Evolutionary conservation across 176 grass and related monocot species (phyloP), one percentile per base, ranked within the genome.

Genomic region (Triticum aestivum): DNA sequence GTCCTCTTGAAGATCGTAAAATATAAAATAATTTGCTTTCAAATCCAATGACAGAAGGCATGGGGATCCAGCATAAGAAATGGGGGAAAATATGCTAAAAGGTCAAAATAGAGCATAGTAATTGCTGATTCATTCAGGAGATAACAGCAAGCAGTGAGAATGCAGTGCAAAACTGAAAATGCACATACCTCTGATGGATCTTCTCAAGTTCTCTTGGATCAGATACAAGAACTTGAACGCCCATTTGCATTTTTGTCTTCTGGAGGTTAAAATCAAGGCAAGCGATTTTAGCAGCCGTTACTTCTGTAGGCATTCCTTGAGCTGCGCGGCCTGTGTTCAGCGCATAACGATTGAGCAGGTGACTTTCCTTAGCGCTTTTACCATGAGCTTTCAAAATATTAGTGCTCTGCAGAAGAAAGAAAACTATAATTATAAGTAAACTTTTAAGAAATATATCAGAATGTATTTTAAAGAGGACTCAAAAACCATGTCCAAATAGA

Each of bases 371-470:
- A 2, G 85, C 54, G 88, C 95, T 89, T 88, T 88, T 88, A 69
- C 93, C 95, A 91, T 98, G 95, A 66, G 91, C 95, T 95, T 98
- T 95, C 91, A 98, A 86, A 77, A 98, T 93, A 83, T 98, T 98
- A 84, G 95, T 95, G 54, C 91, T 92, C 95, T 98, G 69, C 7
- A 89, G 44, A 65, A 65, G 77, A 38, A 89, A 30, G 41, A n/a
- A 80, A 78, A 51, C 2, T 49, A 77, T 75, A 62, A 59, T 33
- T 33, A 82, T 9, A 42, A 52, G 61, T 9, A 69, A 80, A 73
- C 14, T 18, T 64, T 72, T 61, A 61, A 32, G 10, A 24, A 71
- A 77, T 24, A 20, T 23, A 52, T 34, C 56, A 35, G 10, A 51
- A 62, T 11, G 3, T 21, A 59, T 20, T 26, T 39, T 58, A 29